Base-by-base conservation (phyloP, 2,329 filamentous ascomycete species). In the Xenosphaeropsis pyriputrescens region DNA sequence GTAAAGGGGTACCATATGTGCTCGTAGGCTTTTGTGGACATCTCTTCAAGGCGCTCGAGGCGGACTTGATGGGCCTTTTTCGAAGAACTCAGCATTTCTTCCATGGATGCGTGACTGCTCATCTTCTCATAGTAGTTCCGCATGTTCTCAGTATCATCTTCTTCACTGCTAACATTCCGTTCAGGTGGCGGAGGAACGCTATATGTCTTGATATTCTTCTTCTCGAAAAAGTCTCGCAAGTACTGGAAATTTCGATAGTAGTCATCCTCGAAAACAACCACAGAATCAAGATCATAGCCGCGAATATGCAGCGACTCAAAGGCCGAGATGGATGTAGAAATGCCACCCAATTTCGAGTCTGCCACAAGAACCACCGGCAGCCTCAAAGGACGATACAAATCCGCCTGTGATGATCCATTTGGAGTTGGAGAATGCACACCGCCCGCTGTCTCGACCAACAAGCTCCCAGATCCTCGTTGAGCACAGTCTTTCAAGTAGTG, bases 1-100 rank as follows among this genome's bases (percentile, higher is more conserved):
- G 84, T 88, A 49, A 93, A 93, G 0, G 85, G 85, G 48, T 89
- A 89, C 85, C 85, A 93, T 29, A 93, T 85, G 2, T 63, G 64
- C 8, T 68, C 53, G 39, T 75, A 63, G 0, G 85, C 84, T 31
- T 68, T 63, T 1, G 58, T 51, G 0, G 74, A 60, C 70, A 89
- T 76, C 1, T 60, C 64, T 26, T 76, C 68, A 0, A 91, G 57
- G 0, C 68, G 60, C 1, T 62, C 51, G 11, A 85, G 63, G 3
- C 81, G 70, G 3, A 60, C 45, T 1, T 58, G 47, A 39, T 85
- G 79, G 12, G 62, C 66, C 2, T 53, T 45, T 2, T 70, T 54
- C 2, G 88, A 62, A 1, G 59, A 52, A 0, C 63, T 53, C 0
- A 82, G 56, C 11, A 79, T 55, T 0, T 57, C 53, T 0, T 53